Evolutionary conservation across 148 eudicot species (phyloP).

Genomic region (Arbutus unedo): DNA sequence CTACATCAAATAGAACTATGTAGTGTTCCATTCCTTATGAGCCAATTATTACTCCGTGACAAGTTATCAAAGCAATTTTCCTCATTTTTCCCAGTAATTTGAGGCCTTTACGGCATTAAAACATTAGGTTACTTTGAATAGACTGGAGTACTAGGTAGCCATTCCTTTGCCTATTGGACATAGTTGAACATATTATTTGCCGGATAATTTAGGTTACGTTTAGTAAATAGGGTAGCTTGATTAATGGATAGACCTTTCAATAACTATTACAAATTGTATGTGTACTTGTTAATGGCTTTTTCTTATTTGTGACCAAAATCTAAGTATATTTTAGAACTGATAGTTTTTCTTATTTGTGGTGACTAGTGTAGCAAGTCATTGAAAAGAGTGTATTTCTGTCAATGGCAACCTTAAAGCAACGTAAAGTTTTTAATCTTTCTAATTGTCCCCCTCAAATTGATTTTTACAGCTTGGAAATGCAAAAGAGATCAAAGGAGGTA

Average conservation of each 20-base stretch:
- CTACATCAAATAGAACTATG: background rate
- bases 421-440: background rate
- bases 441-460: background rate
- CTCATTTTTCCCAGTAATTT: too few relatives aligned
- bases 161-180: too few relatives aligned
- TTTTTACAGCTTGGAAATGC: conserved; percentile 62
- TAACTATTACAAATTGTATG: too few relatives aligned
- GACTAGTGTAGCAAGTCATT: background rate
- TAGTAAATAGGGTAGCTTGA: background rate
- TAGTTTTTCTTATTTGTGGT: background rate
- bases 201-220: background rate
- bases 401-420: background rate
- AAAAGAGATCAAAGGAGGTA: conserved; percentile 67
- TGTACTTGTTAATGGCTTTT: too few relatives aligned
- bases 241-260: background rate
- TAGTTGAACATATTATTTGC: too few relatives aligned
- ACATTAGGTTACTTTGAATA: too few relatives aligned
- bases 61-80: too few relatives aligned
- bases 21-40: background rate
- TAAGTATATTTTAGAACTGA: background rate
- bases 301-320: background rate
- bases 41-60: background rate
- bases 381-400: background rate
- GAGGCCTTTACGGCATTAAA: background rate
- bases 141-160: background rate